Base-by-base conservation (phyloP, 805 yeast species). In the Monosporozyma yasuniensis region DNA sequence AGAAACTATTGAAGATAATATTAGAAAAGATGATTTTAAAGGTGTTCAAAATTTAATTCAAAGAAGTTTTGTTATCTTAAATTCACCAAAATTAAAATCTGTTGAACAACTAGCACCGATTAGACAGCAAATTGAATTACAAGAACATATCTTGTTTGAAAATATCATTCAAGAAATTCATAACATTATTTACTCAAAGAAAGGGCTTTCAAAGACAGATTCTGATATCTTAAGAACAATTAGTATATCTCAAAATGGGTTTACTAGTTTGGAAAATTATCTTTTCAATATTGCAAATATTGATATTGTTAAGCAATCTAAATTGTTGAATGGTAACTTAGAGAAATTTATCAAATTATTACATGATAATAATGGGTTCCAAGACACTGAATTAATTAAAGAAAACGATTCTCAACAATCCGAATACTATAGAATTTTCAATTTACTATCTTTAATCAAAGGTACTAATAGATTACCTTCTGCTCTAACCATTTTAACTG, bases 161-260 rank as follows among this genome's bases (percentile, higher is more conserved):
- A 78, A 79, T 54, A 70, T 90, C 18, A 70, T 86, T n/a, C 95
- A 86, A 54, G 96, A 89, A 59, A 68, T 88, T 41, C 81, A 79
- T 51, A 76, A 74, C 44, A 83, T 86, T 50, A 69, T 86, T n/a
- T 87, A 83, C 58, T 70, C 84, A 41, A 80, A 79, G 56, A 69
- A 64, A 16, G 52, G 52, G 10, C 12, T 27, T 35, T 19, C 51
- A 14, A 35, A 8, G 39, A 16, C 22, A 19, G 59, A 63, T 37
- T 55, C 57, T 12, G 54, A 60, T 43, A 63, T 65, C 3, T 46
- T 59, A n/a, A 55, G 58, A 18, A 54, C 58, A 8, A 52, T 59
- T 32, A 53, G 57, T 16, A 49, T 50, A 16, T 43, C 56, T 3
- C 60, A 58, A 5, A 59, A 58, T 16, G 66, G 65, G 3, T 71